phyloP scores from a whole-genome alignment of 257 asterid genomes.

The Rhazya stricta region DNA sequence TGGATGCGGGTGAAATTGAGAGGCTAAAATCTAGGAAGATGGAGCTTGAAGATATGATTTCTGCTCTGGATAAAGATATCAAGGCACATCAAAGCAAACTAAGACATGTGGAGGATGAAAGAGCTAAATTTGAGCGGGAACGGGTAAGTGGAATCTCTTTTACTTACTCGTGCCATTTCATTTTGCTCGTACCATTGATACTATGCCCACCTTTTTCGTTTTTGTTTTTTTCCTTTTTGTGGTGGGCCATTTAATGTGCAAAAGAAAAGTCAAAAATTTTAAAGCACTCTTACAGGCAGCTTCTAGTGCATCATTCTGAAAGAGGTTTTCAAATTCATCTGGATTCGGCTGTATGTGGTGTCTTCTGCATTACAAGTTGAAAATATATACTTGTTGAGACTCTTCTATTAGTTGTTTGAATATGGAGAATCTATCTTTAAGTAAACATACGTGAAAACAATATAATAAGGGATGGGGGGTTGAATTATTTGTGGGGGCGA shows the following conservation, averaged over 20 bases:
- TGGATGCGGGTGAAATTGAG: slow-evolving; percentile 70
- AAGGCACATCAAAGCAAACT: slow-evolving; percentile 47
- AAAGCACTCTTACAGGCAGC: background rate
- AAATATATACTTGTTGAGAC: background rate
- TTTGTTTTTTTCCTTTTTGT: too few species aligned
- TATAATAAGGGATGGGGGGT: background rate
- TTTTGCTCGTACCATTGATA: background rate
- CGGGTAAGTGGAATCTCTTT: slow-evolving; percentile 46
- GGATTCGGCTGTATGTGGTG: background rate
- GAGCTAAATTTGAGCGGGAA: slow-evolving; percentile 56
- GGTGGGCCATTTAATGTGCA: background rate
- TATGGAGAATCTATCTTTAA: background rate
- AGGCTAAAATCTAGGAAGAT: slow-evolving; percentile 30
- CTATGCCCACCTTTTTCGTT: background rate
- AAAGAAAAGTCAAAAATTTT: background rate
- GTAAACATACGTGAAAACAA: background rate
- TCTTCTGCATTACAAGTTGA: background rate
- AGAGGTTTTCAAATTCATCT: background rate
- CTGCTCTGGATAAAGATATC: slow-evolving; percentile 33
- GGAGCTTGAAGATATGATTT: slow-evolving; percentile 41
- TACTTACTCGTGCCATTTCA: background rate
- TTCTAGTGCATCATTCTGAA: background rate
- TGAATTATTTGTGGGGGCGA: background rate
- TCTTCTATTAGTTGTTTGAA: background rate
- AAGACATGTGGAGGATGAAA: slow-evolving; percentile 64